Base-by-base conservation (phyloP, 768 basidiomycete species). In the Podaxis carcinomalis region DNA sequence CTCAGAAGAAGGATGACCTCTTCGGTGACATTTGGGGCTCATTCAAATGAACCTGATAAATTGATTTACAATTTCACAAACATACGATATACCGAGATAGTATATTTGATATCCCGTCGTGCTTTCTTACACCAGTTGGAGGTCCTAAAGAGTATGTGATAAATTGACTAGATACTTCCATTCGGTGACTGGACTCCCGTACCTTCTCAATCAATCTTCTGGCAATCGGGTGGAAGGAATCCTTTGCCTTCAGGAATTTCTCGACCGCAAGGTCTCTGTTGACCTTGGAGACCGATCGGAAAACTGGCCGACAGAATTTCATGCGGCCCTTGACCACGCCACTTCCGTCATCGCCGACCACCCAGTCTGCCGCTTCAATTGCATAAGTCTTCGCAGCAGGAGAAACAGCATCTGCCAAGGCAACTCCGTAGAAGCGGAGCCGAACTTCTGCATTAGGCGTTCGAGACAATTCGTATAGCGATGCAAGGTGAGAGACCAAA, bases 1-100 rank as follows among this genome's bases (percentile, higher is more conserved):
- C 59, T 7, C 69, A 69, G 52, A 87, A 89, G 77, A 88, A 81
- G 73, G 91, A 92, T 63, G 91, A 93, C 66, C 85, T 77, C 5
- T 93, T 93, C 68, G 90, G 88, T 5, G 90, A 93, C 72, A 72
- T 93, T 52, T 93, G 92, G 92, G 89, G 90, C 52, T 84, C 86
- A 40, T 90, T 90, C 72, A 92, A 92, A 78, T 92, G 78, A 68
- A 39, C 39, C 39, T 3, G 35, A 36, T 51, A 50, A 39, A 37
- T 44, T 44, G n/a, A 16, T 44, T 44, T 32, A 32, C 32, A 32
- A 6, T 21, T 62, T 57, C n/a, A n/a, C 56, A 35, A 40, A 16
- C 44, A 46, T n/a, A 25, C 27, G 40, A 25, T 19, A 52, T 21
- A 49, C 36, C 4, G 11, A 37, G 23, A 42, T 27, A 37, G 13